These are phyloP conservation scores for Pueraria montana DNA, from an alignment of 306 rosid species.

Conservation along the genomic window DNA sequence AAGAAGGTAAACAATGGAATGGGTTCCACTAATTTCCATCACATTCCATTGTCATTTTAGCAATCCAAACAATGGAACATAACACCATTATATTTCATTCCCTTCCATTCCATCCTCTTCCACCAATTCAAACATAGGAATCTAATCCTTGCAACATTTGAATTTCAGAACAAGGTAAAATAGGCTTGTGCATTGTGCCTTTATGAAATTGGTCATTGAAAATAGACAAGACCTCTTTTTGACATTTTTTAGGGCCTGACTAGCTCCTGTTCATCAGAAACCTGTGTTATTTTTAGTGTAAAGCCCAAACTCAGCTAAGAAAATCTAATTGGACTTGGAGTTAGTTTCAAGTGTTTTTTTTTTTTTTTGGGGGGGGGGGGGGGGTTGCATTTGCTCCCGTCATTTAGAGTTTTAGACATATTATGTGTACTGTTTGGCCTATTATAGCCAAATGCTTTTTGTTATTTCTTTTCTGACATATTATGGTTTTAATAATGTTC, in stretches of 20 bases:
- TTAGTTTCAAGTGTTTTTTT: neutral
- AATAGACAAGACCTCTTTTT: constrained; percentile 8
- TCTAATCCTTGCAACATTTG: neutral
- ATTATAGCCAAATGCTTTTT: constrained; percentile 32
- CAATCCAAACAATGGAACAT: neutral
- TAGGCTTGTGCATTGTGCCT: neutral
- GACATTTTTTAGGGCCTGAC: neutral
- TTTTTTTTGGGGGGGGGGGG: neutral
- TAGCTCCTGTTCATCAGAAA: neutral
- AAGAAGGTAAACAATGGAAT: neutral
- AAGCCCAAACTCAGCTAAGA: neutral
- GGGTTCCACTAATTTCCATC: too few species aligned
- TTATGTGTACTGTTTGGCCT: constrained; percentile 8
- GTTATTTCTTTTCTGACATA: constrained; percentile 40
- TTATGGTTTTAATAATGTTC: constrained; percentile 52
- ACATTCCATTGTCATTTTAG: too few species aligned
- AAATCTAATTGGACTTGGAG: neutral
- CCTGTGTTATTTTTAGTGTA: neutral
- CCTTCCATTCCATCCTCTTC: neutral
- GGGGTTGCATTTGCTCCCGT: constrained; percentile 1
- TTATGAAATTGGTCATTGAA: constrained; percentile 16
- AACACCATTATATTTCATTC: neutral
- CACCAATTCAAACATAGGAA: neutral
- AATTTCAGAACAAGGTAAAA: constrained; percentile 9
- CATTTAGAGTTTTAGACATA: neutral